Conservation (phyloP, 2,329 filamentous ascomycete species). For the Fusarium denticulatum region DNA sequence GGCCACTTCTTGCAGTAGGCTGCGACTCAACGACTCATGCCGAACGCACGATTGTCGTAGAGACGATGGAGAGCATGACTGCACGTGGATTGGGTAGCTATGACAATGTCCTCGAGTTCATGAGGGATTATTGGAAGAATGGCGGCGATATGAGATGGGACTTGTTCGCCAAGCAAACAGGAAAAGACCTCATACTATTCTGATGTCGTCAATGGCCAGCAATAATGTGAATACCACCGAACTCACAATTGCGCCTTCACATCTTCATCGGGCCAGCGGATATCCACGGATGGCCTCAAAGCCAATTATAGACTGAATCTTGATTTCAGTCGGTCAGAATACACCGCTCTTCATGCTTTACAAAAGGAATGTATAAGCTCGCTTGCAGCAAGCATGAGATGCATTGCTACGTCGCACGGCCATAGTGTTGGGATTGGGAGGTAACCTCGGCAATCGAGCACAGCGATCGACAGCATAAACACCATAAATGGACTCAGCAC, state of each 20-base stretch:
- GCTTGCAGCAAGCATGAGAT: background rate
- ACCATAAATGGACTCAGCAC: background rate
- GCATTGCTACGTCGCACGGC: background rate
- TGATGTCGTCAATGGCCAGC: background rate
- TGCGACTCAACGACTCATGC: background rate
- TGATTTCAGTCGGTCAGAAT: background rate
- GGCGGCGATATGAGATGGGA: conserved; percentile 6
- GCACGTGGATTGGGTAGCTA: conserved; percentile 1
- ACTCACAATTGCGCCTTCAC: background rate
- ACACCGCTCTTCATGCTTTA: background rate
- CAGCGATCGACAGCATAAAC: background rate
- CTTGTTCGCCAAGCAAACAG: conserved; percentile 6
- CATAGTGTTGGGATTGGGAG: background rate
- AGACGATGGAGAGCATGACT: conserved; percentile 5
- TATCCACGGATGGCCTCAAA: background rate
- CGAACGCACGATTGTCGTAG: background rate
- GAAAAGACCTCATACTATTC: conserved; percentile 7
- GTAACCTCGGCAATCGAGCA: background rate
- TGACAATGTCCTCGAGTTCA: background rate
- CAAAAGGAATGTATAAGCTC: background rate
- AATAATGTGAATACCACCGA: background rate
- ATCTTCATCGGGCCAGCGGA: background rate
- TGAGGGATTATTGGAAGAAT: conserved; percentile 15
- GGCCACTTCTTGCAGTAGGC: conserved; percentile 10
- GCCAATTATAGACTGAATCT: background rate